Percentiles rank a stretch among this genome's conserved stretches.
Evolutionary conservation across 768 basidiomycete genomes (phyloP).

Genomic region (Gloeostereum incarnatum): DNA sequence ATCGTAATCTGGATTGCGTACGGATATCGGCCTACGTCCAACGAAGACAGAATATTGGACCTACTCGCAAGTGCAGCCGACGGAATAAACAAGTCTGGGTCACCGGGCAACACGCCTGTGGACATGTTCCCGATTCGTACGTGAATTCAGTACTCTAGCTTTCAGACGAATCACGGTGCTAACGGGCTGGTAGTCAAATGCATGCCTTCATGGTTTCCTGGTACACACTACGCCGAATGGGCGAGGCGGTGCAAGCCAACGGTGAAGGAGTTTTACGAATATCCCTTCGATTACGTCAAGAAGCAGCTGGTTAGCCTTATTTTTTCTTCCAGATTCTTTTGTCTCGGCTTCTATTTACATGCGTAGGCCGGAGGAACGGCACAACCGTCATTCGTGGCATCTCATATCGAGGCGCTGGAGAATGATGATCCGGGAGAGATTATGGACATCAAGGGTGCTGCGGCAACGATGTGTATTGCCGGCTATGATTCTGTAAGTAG

Average conservation of each 20-base stretch:
- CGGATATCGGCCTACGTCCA: constrained; percentile 19
- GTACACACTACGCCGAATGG: constrained; percentile 12
- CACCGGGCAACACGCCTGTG: constrained; percentile 9
- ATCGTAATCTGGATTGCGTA: constrained; percentile 16
- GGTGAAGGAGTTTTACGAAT: constrained; percentile 15
- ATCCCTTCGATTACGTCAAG: constrained; percentile 21
- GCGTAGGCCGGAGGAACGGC: constrained; percentile 14
- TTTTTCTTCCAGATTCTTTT: constrained; percentile 11
- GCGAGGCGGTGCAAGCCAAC: constrained; percentile 11
- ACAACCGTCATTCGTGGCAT: constrained; percentile 13
- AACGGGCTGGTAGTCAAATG: constrained; percentile 14
- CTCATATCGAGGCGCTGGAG: constrained; percentile 10
- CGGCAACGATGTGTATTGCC: constrained; percentile 15
- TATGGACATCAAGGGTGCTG: constrained; percentile 12
- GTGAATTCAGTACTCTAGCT: constrained; percentile 1
- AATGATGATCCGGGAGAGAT: constrained; percentile 4
- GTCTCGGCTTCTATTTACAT: constrained; percentile 9
- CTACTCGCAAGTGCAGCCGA: constrained; percentile 14
- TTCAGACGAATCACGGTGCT: background rate
- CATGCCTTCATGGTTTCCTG: constrained; percentile 25
- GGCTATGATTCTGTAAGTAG: constrained; percentile 28
- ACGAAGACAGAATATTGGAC: constrained; percentile 25
- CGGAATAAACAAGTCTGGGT: constrained; percentile 9
- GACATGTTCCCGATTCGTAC: constrained; percentile 18
- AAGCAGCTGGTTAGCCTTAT: constrained; percentile 19